Base-by-base conservation (phyloP, 768 basidiomycete genomes). In the Strobilomyces confusus region DNA sequence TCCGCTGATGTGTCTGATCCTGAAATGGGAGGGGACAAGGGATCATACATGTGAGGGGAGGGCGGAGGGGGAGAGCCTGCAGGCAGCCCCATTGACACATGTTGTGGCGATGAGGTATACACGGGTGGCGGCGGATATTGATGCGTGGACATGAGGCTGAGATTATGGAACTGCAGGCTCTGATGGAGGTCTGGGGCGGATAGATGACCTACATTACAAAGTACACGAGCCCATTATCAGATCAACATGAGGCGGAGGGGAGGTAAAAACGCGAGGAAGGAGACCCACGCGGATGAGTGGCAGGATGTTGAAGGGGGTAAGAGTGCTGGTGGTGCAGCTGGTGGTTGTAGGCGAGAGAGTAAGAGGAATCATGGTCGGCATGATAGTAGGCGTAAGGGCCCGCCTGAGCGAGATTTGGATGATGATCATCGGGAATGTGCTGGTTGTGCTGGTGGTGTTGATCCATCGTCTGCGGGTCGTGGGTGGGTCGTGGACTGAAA, bases 1-100 rank as follows among this genome's bases (percentile, higher is more conserved):
- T 90, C 88, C 62, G 78, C 87, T 66, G 89, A 91, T 69, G 87
- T 88, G 74, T 92, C 89, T 75, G 89, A 91, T 75, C 89, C 89
- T 77, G 89, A 91, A 68, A 89, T 77, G 74, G 86, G 87, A 69
- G 89, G 89, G 52, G 88, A 89, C 63, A 90, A 75, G 69, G 89
- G 84, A 75, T 88, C 87, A 72, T 91, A 90, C 74, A 87, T 80
- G 75, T 85, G 80, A 71, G 87, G 82, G 58, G 86, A 86, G 61
- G 84, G 81, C 63, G 84, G 84, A 66, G 89, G 85, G 66, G 89
- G 86, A 62, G 89, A 73, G 64, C 72, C 83, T 64, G 77, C 75
- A 72, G 82, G 74, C 69, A 85, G 72, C 53, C 78, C 81, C 76
- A 86, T 75, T 67, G 66, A 69, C 64, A 79, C 84, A 86, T 86